Percentiles rank a stretch among this genome's conserved stretches.
These are phyloP conservation scores for Ceratocystis harringtonii DNA, from an alignment of 2,329 filamentous ascomycete species.

Conservation along the genomic window DNA sequence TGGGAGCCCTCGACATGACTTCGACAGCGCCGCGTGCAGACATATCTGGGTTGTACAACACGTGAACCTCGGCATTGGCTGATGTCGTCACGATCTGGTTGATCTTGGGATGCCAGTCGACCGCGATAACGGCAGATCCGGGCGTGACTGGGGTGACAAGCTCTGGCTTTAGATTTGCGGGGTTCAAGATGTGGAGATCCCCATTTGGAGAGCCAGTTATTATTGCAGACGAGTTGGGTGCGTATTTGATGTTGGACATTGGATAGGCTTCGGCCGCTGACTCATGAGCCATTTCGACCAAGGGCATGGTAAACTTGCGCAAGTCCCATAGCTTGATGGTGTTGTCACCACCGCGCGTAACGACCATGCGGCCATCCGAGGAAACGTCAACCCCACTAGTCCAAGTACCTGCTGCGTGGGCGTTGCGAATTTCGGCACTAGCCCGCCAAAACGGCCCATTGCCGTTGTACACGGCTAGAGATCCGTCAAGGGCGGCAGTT, in stretches of 20 bases:
- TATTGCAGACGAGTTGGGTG: slow-evolving; percentile 67
- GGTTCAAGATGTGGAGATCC: slow-evolving; percentile 82
- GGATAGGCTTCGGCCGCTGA: slow-evolving; percentile 75
- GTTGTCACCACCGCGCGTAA: slow-evolving; percentile 82
- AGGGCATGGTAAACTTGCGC: slow-evolving; percentile 80
- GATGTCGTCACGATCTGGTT: slow-evolving; percentile 95
- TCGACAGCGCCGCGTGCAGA: slow-evolving; percentile 70
- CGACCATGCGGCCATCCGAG: slow-evolving; percentile 73
- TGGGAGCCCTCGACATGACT: slow-evolving; percentile 84
- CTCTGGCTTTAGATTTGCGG: slow-evolving; percentile 74
- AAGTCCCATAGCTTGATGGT: slow-evolving; percentile 95
- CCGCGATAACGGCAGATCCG: slow-evolving; percentile 64
- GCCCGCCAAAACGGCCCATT: slow-evolving; percentile 76
- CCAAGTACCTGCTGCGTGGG: slow-evolving; percentile 73
- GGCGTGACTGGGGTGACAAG: slow-evolving; percentile 80
- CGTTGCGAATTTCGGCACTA: slow-evolving; percentile 66
- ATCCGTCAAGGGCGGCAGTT: slow-evolving; percentile 73
- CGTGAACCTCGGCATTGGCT: slow-evolving; percentile 74
- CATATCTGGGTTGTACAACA: slow-evolving; percentile 78
- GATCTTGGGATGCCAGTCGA: slow-evolving; percentile 84
- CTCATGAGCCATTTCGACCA: slow-evolving; percentile 62
- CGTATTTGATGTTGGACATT: slow-evolving; percentile 78
- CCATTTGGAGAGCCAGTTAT: slow-evolving; percentile 79
- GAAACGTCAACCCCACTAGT: slow-evolving; percentile 87
- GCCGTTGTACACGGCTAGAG: slow-evolving; percentile 80